Evolutionary conservation across 768 basidiomycete species (phyloP).

Genomic region (Naematelia encephala): DNA sequence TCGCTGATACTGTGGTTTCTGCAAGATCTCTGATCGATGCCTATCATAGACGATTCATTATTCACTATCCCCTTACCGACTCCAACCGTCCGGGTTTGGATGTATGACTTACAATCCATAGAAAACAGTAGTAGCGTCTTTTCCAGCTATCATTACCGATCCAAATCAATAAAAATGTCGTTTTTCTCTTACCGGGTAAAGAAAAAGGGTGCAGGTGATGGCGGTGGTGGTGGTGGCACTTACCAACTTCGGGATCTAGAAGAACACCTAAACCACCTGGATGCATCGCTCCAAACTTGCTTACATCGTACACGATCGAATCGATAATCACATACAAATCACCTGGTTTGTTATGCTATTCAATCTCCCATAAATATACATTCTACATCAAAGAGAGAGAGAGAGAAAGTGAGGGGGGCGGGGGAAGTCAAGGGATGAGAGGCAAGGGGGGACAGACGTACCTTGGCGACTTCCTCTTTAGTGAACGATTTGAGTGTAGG

Average conservation of each 20-base stretch:
- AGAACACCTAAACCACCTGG: conserved; percentile 75
- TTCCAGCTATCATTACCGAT: conserved; percentile 68
- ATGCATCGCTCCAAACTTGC: conserved; percentile 74
- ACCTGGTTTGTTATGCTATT: conserved; percentile 72
- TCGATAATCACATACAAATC: conserved; percentile 89
- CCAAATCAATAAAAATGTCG: neutral
- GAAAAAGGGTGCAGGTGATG: neutral
- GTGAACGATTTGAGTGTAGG: conserved; percentile 55
- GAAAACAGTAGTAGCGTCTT: conserved; percentile 83
- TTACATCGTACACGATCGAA: conserved; percentile 76
- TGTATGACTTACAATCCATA: conserved; percentile 60
- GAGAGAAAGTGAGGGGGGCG: neutral
- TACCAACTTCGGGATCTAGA: conserved; percentile 72
- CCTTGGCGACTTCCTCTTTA: conserved; percentile 70
- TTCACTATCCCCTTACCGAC: neutral
- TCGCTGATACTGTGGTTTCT: conserved; percentile 62
- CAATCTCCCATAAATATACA: too few species aligned
- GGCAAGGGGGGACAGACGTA: conserved; percentile 44
- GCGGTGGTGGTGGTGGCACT: conserved; percentile 32
- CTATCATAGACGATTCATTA: conserved; percentile 12
- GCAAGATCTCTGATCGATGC: conserved; percentile 78
- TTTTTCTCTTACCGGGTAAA: neutral
- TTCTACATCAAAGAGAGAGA: too few species aligned
- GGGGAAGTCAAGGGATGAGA: too few species aligned
- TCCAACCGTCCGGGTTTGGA: neutral